phyloP scores from a whole-genome alignment of 1,284 basidiomycete genomes.

The Amylostereum chailletii region DNA sequence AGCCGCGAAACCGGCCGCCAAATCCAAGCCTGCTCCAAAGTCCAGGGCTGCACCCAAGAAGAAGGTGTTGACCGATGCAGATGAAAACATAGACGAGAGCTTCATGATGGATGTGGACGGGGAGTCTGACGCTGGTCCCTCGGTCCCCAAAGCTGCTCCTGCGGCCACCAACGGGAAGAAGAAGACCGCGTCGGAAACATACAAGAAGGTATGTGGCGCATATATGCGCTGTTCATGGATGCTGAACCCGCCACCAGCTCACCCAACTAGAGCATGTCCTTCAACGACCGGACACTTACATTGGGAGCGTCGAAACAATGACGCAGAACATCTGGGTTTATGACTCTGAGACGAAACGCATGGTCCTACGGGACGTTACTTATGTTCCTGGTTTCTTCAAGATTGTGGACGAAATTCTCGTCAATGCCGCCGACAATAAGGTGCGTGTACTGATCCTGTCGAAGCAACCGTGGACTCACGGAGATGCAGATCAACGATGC shows the following conservation, averaged over 20 bases:
- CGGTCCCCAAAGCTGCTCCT: conserved; percentile 22
- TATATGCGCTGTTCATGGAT: not conserved
- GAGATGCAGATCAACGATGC: conserved; percentile 76
- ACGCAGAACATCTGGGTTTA: conserved; percentile 89
- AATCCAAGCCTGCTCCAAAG: conserved; percentile 25
- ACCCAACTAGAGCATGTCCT: conserved; percentile 96
- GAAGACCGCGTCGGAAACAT: conserved; percentile 89
- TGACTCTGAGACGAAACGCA: conserved; percentile 71
- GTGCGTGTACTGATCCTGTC: conserved; percentile 29
- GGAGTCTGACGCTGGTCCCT: conserved; percentile 33
- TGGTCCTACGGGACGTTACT: conserved; percentile 77
- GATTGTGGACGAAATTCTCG: conserved; percentile 98
- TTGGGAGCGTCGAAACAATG: conserved; percentile 86
- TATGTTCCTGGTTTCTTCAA: conserved; percentile 99
- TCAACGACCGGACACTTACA: conserved; percentile 96
- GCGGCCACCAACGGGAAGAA: conserved; percentile 39
- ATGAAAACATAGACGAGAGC: conserved; percentile 30
- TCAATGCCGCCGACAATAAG: conserved; percentile 99
- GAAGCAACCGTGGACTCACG: not conserved
- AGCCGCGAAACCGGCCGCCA: conserved; percentile 25
- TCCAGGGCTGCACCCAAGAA: conserved; percentile 37
- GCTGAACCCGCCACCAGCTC: conserved; percentile 44
- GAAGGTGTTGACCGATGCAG: conserved; percentile 46
- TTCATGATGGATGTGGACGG: conserved; percentile 27
- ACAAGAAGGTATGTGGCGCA: conserved; percentile 64